A percentile compares a stretch with the other conserved stretches of the same genome.
Evolutionary conservation across 2,329 filamentous ascomycete species (phyloP).

Genomic region (Phoma sp.): DNA sequence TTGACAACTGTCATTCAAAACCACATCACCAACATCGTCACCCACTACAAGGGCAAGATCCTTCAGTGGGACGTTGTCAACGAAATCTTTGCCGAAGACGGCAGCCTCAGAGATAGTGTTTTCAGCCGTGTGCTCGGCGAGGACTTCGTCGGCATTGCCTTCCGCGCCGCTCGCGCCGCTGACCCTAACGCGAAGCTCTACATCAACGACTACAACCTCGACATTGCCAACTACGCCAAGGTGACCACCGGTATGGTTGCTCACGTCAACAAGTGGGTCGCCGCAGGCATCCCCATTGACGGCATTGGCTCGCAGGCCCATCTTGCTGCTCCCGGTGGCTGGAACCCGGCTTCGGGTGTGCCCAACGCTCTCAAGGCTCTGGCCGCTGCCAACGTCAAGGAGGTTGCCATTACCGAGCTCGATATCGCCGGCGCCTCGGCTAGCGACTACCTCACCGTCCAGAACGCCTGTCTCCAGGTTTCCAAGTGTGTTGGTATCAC

Average conservation of each 20-base stretch:
- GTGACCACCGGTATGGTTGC: constrained; percentile 58
- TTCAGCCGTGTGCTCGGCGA: constrained; percentile 71
- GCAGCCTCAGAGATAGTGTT: constrained; percentile 64
- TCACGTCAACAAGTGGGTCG: constrained; percentile 70
- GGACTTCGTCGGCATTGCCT: constrained; percentile 74
- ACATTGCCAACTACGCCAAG: constrained; percentile 66
- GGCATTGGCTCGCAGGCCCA: constrained; percentile 64
- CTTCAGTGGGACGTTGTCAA: constrained; percentile 69
- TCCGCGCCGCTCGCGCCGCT: constrained; percentile 69
- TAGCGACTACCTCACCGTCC: constrained; percentile 62
- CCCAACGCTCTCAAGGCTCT: constrained; percentile 55
- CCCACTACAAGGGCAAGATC: constrained; percentile 69
- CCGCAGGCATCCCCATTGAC: constrained; percentile 68
- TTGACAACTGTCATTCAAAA: constrained; percentile 65
- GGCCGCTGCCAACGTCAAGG: constrained; percentile 57
- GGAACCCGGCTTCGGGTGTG: constrained; percentile 55
- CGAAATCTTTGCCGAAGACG: constrained; percentile 69
- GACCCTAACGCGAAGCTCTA: constrained; percentile 74
- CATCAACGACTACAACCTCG: constrained; percentile 76
- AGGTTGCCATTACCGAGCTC: constrained; percentile 71
- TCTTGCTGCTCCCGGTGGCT: background rate
- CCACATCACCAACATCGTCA: constrained; percentile 65
- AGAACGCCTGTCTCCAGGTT: constrained; percentile 65
- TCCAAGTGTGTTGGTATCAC: constrained; percentile 71
- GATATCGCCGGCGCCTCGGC: constrained; percentile 66